Evolutionary conservation across 2,329 filamentous ascomycete species (phyloP).

Genomic region (Dryadomyces sulphureus): DNA sequence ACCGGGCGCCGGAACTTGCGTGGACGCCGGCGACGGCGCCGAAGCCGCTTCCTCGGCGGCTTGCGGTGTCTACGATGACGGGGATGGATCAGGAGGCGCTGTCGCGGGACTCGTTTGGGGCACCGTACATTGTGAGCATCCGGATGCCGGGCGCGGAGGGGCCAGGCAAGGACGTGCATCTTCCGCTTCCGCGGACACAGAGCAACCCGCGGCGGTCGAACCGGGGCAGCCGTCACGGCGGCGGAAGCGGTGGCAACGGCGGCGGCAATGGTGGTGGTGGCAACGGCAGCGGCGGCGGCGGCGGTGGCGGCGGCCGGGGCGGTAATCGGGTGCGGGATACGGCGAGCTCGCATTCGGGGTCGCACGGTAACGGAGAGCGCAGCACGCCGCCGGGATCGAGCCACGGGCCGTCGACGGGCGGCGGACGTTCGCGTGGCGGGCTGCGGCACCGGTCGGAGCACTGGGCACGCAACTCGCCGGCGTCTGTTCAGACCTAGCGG

Average conservation of each 20-base stretch:
- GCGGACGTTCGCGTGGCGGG: conserved; percentile 6
- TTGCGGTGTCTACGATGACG: conserved; percentile 29
- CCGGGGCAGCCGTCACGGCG: background rate
- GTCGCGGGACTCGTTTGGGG: conserved; percentile 26
- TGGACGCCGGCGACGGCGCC: conserved; percentile 45
- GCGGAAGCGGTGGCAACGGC: background rate
- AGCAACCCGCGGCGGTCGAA: conserved; percentile 10
- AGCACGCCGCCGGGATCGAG: background rate
- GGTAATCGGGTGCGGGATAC: conserved; percentile 6
- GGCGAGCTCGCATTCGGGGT: conserved; percentile 6
- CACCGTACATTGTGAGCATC: conserved; percentile 24
- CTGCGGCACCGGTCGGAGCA: conserved; percentile 8
- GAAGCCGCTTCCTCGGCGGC: conserved; percentile 38
- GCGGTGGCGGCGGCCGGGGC: background rate
- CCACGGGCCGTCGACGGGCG: conserved; percentile 3
- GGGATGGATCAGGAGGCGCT: conserved; percentile 14
- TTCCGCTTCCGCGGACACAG: conserved; percentile 13
- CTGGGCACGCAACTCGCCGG: conserved; percentile 7
- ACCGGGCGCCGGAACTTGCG: conserved; percentile 42
- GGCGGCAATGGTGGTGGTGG: background rate
- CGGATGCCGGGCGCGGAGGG: conserved; percentile 29
- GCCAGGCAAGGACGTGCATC: conserved; percentile 21
- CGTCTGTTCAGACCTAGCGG: conserved; percentile 5
- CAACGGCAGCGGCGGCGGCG: background rate
- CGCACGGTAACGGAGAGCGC: conserved; percentile 4